Evolutionary conservation across 768 basidiomycete species (phyloP).

Genomic region (Mycena kentingensis): DNA sequence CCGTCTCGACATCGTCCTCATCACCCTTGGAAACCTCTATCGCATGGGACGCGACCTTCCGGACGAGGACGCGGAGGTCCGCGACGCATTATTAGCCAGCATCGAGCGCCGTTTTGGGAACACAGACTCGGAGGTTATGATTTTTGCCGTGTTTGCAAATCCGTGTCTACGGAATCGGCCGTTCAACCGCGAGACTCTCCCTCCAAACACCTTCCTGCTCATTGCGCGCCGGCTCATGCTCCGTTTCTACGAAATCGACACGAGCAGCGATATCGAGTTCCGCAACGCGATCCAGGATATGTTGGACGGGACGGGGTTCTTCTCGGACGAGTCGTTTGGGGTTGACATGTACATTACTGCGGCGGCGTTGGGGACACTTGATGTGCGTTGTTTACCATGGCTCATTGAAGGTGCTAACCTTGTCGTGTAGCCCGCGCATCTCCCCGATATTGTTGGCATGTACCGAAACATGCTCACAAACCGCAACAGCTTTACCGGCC

Average conservation of each 20-base stretch:
- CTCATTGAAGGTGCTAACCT: neutral
- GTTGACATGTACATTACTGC: neutral
- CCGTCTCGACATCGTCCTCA: conserved; percentile 28
- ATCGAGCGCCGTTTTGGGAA: conserved; percentile 13
- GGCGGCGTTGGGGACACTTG: neutral
- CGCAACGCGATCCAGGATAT: neutral
- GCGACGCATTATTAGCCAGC: neutral
- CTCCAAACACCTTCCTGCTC: neutral
- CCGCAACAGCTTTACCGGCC: too few relatives aligned
- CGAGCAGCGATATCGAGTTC: neutral
- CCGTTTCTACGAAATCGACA: neutral
- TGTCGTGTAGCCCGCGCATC: neutral
- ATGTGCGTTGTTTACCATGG: neutral
- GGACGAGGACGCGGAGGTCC: neutral
- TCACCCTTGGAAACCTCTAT: conserved; percentile 29
- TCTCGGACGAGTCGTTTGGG: neutral
- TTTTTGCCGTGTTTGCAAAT: conserved; percentile 14
- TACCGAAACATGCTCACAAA: too few relatives aligned
- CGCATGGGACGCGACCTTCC: conserved; percentile 10
- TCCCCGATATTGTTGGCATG: too few relatives aligned
- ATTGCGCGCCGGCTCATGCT: neutral
- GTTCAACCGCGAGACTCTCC: neutral
- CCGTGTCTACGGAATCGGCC: conserved; percentile 1
- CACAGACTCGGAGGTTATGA: conserved; percentile 15
- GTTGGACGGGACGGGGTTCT: neutral